These are phyloP conservation scores for Musa schizocarpa DNA, from an alignment of 176 grass and related monocot species.

Conservation along the genomic window DNA sequence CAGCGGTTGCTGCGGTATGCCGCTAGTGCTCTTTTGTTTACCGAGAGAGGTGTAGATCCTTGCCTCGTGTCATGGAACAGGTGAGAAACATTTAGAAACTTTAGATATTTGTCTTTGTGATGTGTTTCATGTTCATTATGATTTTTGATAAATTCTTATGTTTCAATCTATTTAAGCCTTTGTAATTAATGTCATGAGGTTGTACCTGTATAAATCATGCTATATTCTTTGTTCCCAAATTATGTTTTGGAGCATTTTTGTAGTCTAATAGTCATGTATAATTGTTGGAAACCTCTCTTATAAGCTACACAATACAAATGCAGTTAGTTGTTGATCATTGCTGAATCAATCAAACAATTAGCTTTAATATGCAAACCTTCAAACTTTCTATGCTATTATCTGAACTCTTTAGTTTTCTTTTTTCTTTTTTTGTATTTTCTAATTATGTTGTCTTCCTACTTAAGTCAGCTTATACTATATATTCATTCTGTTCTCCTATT, in stretches of 20 bases:
- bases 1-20: constrained; percentile 91
- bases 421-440: no score
- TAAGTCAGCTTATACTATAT: no score
- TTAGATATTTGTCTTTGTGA: background rate
- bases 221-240: background rate
- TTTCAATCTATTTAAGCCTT: background rate
- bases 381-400: no score
- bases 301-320: background rate
- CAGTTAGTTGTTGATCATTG: background rate
- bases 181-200: no score
- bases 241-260: background rate
- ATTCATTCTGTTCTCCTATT: no score
- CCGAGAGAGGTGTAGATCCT: constrained; percentile 76
- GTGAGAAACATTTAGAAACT: constrained; percentile 26
- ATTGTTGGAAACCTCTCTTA: background rate
- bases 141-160: background rate
- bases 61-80: constrained; percentile 97
- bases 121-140: background rate
- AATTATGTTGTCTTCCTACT: no score
- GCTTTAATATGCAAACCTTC: no score
- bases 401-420: no score
- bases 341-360: background rate
- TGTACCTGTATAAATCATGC: no score
- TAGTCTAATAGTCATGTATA: background rate
- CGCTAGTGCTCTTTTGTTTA: constrained; percentile 93